Evolutionary conservation across 257 asterid species (phyloP), one percentile per base, ranked within the genome.

Genomic region (Ehretia macrophylla): DNA sequence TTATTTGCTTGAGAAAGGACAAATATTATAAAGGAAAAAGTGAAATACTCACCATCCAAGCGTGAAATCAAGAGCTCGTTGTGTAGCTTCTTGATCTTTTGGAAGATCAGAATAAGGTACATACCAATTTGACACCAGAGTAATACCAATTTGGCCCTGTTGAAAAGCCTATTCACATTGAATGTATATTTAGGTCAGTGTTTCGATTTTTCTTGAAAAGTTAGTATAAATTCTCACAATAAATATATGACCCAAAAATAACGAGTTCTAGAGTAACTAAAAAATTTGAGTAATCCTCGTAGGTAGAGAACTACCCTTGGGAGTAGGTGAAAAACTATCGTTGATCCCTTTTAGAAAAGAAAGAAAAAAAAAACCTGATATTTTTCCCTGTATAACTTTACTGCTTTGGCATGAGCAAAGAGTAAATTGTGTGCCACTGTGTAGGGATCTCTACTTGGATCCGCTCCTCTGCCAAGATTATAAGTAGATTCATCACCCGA

Each of bases 381-480:
- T 14, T 55, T 46, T 35, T 46, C 10, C 14, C 53, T 45, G 55
- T 64, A 64, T 0, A 55, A 20, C 17, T 55, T 19, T 3, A 55
- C 56, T 0, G 63, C 55, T 17, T n/a, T 20, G 0, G 69, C 69
- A 47, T 64, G 69, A 32, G 62, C 55, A 21, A 64, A 62, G 56
- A 64, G 19, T 35, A 21, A 32, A 27, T 64, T 5, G 55, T 64
- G 54, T 8, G 50, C 45, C 0, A 22, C 69, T 1, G 44, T 3
- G 45, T 64, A 64, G 10, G 62, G 56, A 14, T 38, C 38, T 0
- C 17, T 11, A 2, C 35, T 6, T 1, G 35, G 4, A 27, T 27
- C 35, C 35, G 4, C 4, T 3, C 6, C n/a, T n/a, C n/a, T n/a
- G n/a, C 55, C 27, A 47, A 17, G 5, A 45, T 11, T 9, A 53